Percentiles rank a stretch among this genome's conserved stretches.
Evolutionary conservation across 345 rosid genomes (phyloP).

Genomic region (Gossypium thurberi): DNA sequence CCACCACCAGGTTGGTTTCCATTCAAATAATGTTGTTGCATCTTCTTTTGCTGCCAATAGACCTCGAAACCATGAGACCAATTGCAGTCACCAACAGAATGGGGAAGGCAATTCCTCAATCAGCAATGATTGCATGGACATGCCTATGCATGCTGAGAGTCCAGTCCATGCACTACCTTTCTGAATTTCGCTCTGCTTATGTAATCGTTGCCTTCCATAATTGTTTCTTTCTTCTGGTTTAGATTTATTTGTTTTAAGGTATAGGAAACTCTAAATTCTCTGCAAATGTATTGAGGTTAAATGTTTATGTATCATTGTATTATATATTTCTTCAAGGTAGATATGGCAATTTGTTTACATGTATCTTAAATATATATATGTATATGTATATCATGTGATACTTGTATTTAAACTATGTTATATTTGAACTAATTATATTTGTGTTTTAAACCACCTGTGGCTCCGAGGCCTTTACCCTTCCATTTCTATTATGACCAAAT

Average conservation of each 20-base stretch:
- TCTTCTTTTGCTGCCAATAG: constrained; percentile 5
- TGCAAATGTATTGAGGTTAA: background rate
- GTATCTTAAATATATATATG: background rate
- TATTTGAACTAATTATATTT: no score
- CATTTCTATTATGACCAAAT: no score
- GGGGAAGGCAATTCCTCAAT: constrained; percentile 8
- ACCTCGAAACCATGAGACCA: background rate
- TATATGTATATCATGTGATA: no score
- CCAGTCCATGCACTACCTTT: constrained; percentile 27
- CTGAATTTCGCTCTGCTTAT: background rate
- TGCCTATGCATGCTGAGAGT: constrained; percentile 51
- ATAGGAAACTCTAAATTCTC: background rate
- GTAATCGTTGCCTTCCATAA: no score
- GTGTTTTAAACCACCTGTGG: no score
- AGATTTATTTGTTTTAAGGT: constrained; percentile 4
- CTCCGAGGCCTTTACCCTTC: no score
- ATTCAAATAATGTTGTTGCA: constrained; percentile 13
- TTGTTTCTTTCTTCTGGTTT: background rate
- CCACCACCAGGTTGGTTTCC: constrained; percentile 22
- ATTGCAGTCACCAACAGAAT: background rate
- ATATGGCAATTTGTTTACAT: background rate
- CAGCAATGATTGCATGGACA: constrained; percentile 43
- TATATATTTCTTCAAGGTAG: background rate
- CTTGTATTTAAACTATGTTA: no score
- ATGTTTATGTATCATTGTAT: background rate